phyloP scores from a whole-genome alignment of 495 filamentous ascomycete genomes.

The Hypoxylon perforatum region DNA sequence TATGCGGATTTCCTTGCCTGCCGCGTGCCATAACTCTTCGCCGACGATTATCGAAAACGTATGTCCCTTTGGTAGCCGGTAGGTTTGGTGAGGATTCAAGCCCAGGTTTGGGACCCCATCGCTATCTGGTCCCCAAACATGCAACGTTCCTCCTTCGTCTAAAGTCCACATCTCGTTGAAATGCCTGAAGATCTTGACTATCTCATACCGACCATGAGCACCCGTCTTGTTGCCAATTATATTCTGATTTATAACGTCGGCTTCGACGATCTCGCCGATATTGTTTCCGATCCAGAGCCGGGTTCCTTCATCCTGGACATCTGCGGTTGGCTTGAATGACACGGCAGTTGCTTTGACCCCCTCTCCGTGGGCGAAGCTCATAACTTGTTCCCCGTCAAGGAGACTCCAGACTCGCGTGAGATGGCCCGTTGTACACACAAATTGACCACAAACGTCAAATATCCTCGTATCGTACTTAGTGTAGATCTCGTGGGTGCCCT shows the following conservation, averaged over 20 bases:
- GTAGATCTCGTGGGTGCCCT: conserved; percentile 77
- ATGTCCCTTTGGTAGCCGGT: conserved; percentile 81
- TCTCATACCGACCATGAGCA: conserved; percentile 82
- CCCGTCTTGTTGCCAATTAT: conserved; percentile 71
- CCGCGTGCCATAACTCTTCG: conserved; percentile 86
- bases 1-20: conserved; percentile 87
- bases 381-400: conserved; percentile 78
- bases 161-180: conserved; percentile 93
- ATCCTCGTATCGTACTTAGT: conserved; percentile 86
- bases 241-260: conserved; percentile 78
- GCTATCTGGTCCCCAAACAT: conserved; percentile 87
- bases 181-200: conserved; percentile 87
- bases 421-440: conserved; percentile 85
- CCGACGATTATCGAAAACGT: conserved; percentile 86
- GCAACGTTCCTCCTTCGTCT: conserved; percentile 88
- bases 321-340: conserved; percentile 81
- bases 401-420: conserved; percentile 89
- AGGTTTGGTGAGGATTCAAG: conserved; percentile 70
- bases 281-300: conserved; percentile 93
- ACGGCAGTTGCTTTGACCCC: conserved; percentile 80
- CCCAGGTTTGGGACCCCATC: conserved; percentile 77
- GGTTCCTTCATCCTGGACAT: conserved; percentile 80
- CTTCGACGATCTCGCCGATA: conserved; percentile 85
- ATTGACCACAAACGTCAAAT: conserved; percentile 87
- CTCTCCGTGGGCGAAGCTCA: conserved; percentile 85